These are phyloP conservation scores for Hypoxylon sp. DNA, from an alignment of 2,329 filamentous ascomycete species.

Conservation along the genomic window DNA sequence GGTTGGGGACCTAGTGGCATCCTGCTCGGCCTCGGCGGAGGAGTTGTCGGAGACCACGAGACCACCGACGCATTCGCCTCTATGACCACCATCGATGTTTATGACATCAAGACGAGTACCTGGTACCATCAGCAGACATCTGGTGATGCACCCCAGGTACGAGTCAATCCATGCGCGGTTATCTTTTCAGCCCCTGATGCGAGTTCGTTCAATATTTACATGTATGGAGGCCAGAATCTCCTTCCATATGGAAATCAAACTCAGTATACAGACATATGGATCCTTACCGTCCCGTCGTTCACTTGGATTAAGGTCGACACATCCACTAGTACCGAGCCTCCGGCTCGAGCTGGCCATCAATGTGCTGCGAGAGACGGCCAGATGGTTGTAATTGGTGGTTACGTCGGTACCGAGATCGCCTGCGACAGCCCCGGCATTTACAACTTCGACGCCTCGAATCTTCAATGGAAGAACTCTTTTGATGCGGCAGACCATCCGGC, in stretches of 20 bases:
- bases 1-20: slow-evolving; percentile 80
- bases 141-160: slow-evolving; percentile 72
- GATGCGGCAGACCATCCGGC: slow-evolving; percentile 67
- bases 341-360: slow-evolving; percentile 75
- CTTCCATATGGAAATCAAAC: slow-evolving; percentile 70
- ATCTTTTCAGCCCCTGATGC: slow-evolving; percentile 79
- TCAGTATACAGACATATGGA: slow-evolving; percentile 81
- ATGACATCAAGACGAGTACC: slow-evolving; percentile 77
- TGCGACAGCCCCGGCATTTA: slow-evolving; percentile 80
- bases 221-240: slow-evolving; percentile 83
- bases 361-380: slow-evolving; percentile 79
- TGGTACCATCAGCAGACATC: slow-evolving; percentile 83
- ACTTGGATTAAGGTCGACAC: slow-evolving; percentile 78
- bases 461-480: slow-evolving; percentile 76
- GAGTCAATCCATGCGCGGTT: slow-evolving; percentile 80
- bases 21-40: slow-evolving; percentile 79
- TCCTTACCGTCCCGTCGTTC: slow-evolving; percentile 79
- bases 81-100: slow-evolving; percentile 74
- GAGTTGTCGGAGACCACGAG: slow-evolving; percentile 61
- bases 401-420: slow-evolving; percentile 70
- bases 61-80: slow-evolving; percentile 74
- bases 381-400: slow-evolving; percentile 79
- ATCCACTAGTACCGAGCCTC: slow-evolving; percentile 63
- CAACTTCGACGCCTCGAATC: slow-evolving; percentile 77
- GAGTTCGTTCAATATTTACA: slow-evolving; percentile 82